A percentile compares a stretch with the other conserved stretches of the same genome.
Conservation (phyloP, 495 filamentous ascomycete species). For the Aspergillus baeticus region DNA sequence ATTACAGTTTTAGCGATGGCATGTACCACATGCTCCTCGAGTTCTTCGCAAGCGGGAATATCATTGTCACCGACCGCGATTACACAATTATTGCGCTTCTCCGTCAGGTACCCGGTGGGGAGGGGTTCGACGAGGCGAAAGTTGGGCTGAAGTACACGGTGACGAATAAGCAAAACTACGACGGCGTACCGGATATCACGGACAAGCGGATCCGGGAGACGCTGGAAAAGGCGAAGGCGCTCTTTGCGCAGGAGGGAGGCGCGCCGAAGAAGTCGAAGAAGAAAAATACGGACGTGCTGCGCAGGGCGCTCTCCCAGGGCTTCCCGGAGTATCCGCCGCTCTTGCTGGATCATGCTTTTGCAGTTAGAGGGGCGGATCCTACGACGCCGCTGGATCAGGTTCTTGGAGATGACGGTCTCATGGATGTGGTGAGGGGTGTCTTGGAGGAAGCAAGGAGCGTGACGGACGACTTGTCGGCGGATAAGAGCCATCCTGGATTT, state of each 20-base stretch:
- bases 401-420: constrained; percentile 58
- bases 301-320: constrained; percentile 74
- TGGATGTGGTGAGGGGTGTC: constrained; percentile 61
- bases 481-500: constrained; percentile 59
- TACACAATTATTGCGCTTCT: constrained; percentile 75
- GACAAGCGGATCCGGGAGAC: constrained; percentile 66
- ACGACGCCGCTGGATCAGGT: constrained; percentile 64
- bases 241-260: constrained; percentile 46
- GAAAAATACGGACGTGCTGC: constrained; percentile 68
- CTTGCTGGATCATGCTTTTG: constrained; percentile 82
- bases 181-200: constrained; percentile 71
- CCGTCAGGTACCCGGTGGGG: constrained; percentile 70
- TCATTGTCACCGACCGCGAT: constrained; percentile 83
- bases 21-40: constrained; percentile 84
- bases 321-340: constrained; percentile 86
- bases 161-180: constrained; percentile 77
- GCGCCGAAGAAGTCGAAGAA: constrained; percentile 72
- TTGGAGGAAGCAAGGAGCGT: constrained; percentile 60
- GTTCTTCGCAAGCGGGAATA: constrained; percentile 95
- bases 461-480: constrained; percentile 43
- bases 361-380: constrained; percentile 63
- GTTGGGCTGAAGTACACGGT: constrained; percentile 77
- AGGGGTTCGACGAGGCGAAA: constrained; percentile 70
- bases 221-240: constrained; percentile 62
- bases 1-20: constrained; percentile 90